Conservation (phyloP, 768 basidiomycete species). For the Collybiopsis luxurians region DNA sequence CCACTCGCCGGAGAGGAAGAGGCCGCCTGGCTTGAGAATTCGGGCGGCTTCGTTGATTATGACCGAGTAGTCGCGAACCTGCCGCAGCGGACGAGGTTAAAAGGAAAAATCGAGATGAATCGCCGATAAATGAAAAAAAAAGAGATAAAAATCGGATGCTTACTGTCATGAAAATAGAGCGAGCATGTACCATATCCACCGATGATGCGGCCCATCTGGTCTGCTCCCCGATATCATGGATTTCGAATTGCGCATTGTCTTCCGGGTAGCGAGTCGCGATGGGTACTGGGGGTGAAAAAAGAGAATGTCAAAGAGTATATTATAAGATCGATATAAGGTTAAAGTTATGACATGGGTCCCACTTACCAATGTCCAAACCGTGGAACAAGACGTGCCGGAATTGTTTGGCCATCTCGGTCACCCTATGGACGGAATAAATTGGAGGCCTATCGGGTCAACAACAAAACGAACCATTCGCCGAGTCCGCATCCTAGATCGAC, state of each 20-base stretch:
- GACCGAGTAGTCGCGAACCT: conserved; percentile 55
- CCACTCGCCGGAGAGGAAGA: conserved; percentile 69
- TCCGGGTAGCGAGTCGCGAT: conserved; percentile 64
- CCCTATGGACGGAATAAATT: conserved; percentile 41
- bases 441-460: conserved; percentile 11
- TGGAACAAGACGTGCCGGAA: conserved; percentile 66
- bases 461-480: conserved; percentile 59
- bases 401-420: conserved; percentile 66
- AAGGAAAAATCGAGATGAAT: not conserved
- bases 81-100: conserved; percentile 14
- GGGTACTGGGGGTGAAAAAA: conserved; percentile 48
- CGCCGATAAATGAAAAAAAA: no score
- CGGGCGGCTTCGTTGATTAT: conserved; percentile 60
- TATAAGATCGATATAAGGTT: conserved; percentile 12
- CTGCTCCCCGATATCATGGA: conserved; percentile 56
- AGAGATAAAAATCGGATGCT: no score
- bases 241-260: conserved; percentile 61
- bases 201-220: conserved; percentile 49
- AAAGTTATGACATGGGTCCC: conserved; percentile 9
- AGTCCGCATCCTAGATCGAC: conserved; percentile 79
- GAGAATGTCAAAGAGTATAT: no score
- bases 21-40: conserved; percentile 66
- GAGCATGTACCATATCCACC: conserved; percentile 71
- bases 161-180: conserved; percentile 59
- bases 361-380: conserved; percentile 76